Evolutionary conservation across 1,284 basidiomycete genomes (phyloP).

Genomic region (Ustanciosporium gigantosporum): DNA sequence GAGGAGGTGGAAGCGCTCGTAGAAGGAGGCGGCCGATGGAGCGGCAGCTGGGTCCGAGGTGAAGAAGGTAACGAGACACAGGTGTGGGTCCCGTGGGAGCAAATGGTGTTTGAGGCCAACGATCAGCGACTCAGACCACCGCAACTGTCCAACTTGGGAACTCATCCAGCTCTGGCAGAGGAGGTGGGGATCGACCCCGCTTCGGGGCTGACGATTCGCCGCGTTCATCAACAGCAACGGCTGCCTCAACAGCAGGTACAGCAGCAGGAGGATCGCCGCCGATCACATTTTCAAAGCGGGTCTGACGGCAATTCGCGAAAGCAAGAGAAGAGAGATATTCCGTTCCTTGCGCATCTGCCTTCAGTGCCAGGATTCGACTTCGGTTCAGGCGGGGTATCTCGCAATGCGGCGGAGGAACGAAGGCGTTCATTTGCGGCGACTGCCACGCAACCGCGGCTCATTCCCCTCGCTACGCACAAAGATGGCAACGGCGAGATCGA

Average conservation of each 20-base stretch:
- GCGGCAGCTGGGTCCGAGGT: conserved; percentile 64
- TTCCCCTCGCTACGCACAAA: conserved; percentile 44
- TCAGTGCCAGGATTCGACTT: conserved; percentile 43
- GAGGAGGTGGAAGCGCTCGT: conserved; percentile 89
- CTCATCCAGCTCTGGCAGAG: conserved; percentile 20
- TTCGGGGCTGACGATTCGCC: conserved; percentile 31
- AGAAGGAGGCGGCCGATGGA: conserved; percentile 71
- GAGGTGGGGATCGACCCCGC: conserved; percentile 41
- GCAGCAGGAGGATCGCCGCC: neutral
- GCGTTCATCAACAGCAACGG: conserved; percentile 60
- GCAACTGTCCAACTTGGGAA: conserved; percentile 2
- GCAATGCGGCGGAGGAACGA: conserved; percentile 21
- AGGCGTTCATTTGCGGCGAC: conserved; percentile 25
- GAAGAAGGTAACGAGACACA: conserved; percentile 44
- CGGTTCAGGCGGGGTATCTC: conserved; percentile 32
- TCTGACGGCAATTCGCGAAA: no score
- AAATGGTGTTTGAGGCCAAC: conserved; percentile 56
- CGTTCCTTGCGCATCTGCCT: conserved; percentile 63
- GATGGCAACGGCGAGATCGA: conserved; percentile 45
- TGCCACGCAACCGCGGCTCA: conserved; percentile 29
- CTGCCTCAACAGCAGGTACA: conserved; percentile 3
- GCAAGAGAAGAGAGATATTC: conserved; percentile 21
- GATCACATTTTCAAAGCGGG: no score
- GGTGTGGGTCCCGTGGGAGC: conserved; percentile 47
- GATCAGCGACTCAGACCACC: conserved; percentile 49